Base-by-base conservation (phyloP, 257 asterid species). In the Solanum paucissectum region DNA sequence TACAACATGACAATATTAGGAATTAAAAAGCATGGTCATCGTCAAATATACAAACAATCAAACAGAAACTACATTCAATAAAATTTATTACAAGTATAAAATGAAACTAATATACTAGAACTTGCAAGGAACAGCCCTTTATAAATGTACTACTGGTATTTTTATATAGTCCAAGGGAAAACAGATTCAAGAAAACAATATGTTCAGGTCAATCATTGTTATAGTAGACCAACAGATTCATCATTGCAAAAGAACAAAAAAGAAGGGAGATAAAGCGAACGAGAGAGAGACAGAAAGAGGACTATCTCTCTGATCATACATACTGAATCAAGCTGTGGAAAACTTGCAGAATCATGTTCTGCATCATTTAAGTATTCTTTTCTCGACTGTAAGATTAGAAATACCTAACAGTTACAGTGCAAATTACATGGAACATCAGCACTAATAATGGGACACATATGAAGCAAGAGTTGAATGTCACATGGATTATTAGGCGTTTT, bases 1-100 rank as follows among this genome's bases (percentile, higher is more conserved):
- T 92, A 90, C 42, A 81, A 87, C 44, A 82, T 9, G 21, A n/a
- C 33, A 87, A 64, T 9, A 74, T 66, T 76, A 87, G 82, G 27
- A 87, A 69, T 49, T 10, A 18, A 44, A 7, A 79, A 29, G 5
- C 32, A 29, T 18, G 29, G 44, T 18, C 86, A 82, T 12, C 27
- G 7, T 46, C 66, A 49, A 81, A 81, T 16, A 44, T 49, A 18
- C 29, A 27, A 46, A 29, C 9, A 7, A n/a, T 42, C 66, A 42
- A 7, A 44, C 85, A 49, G 40, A 44, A 16, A 81, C 8, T 1
- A 5, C 68, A 9, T 9, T 46, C 5, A 44, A 8, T 7, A 46
- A 4, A 10, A 81, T 29, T 46, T 23, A 29, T 46, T 5, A 46
- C 85, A 46, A 46, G 85, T 79, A 21, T 36, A 23, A 38, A 38